A percentile compares a stretch with the other conserved stretches of the same genome.
These are phyloP conservation scores for Psilocybe tampanensis DNA, from an alignment of 768 basidiomycete genomes.

Conservation along the genomic window DNA sequence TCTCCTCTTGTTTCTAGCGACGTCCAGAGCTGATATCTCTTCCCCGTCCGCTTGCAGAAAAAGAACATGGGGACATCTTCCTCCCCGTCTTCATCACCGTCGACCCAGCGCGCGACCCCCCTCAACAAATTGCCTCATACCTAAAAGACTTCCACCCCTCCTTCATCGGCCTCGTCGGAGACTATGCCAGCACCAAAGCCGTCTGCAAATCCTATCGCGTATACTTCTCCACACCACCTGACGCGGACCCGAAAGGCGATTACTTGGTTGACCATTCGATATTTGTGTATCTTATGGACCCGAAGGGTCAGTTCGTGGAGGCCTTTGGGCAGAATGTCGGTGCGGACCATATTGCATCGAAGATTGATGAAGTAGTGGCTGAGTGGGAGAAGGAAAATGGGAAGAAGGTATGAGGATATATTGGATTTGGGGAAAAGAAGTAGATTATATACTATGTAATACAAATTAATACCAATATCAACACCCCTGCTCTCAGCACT, in stretches of 20 bases:
- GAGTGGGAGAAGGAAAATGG: slow-evolving; percentile 46
- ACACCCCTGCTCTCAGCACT: slow-evolving; percentile 6
- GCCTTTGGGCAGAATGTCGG: slow-evolving; percentile 89
- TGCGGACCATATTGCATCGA: slow-evolving; percentile 66
- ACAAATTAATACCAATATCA: slow-evolving; percentile 15
- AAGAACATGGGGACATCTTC: slow-evolving; percentile 68
- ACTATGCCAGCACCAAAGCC: slow-evolving; percentile 80
- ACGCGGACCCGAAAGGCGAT: slow-evolving; percentile 86
- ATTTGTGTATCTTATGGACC: slow-evolving; percentile 98
- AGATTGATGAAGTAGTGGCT: slow-evolving; percentile 52
- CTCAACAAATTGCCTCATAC: slow-evolving; percentile 61
- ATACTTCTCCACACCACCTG: slow-evolving; percentile 95
- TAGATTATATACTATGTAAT: slow-evolving; percentile 5
- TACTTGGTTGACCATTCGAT: slow-evolving; percentile 98
- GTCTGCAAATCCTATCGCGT: slow-evolving; percentile 96
- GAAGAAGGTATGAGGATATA: slow-evolving; percentile 28
- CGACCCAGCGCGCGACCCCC: slow-evolving; percentile 90
- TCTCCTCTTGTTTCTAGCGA: neutral
- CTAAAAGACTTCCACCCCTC: slow-evolving; percentile 89
- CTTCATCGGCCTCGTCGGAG: slow-evolving; percentile 85
- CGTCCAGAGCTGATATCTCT: neutral
- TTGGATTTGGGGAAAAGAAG: slow-evolving; percentile 4
- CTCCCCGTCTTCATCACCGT: slow-evolving; percentile 95
- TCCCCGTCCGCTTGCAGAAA: slow-evolving; percentile 45
- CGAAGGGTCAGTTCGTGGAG: slow-evolving; percentile 90